These are phyloP conservation scores for Mycena galopus DNA, from an alignment of 768 basidiomycete species.

Conservation along the genomic window DNA sequence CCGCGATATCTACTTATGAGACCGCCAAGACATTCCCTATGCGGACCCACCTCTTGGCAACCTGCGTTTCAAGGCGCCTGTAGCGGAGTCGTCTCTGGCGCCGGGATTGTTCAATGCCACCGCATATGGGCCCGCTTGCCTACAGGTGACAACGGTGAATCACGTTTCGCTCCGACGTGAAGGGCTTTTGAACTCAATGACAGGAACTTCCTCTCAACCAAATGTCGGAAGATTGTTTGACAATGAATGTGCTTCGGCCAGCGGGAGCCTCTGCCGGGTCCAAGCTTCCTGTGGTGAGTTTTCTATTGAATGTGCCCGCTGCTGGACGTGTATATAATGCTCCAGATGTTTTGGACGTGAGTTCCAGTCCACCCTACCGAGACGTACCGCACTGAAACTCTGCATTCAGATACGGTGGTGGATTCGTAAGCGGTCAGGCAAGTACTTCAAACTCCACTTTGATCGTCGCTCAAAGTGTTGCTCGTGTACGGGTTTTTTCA, in stretches of 20 bases:
- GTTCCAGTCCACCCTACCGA: neutral
- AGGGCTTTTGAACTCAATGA: neutral
- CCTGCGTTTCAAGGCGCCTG: neutral
- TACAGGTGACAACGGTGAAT: neutral
- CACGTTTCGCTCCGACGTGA: too few species aligned
- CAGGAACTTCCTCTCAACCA: conserved; percentile 3
- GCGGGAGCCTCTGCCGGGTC: neutral
- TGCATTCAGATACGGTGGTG: neutral
- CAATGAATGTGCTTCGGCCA: conserved; percentile 1
- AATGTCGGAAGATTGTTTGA: conserved; percentile 17
- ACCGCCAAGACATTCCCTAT: neutral
- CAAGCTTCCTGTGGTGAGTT: conserved; percentile 10
- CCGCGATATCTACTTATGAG: neutral
- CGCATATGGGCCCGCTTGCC: neutral
- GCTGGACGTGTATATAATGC: neutral
- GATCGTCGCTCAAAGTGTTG: conserved; percentile 27
- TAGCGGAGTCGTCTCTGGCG: neutral
- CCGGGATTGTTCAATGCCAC: neutral
- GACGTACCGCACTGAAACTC: neutral
- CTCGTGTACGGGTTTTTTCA: conserved; percentile 2
- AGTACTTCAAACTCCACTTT: neutral
- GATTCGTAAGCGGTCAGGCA: neutral
- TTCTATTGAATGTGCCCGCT: neutral
- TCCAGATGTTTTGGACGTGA: conserved; percentile 16
- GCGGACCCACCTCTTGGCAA: neutral